Conservation (phyloP, 164 flowering plant species). For the grape (Vitis vinifera) region ASM3070453v1 NC_081810.1:1648001-1648500, state of each 20-base stretch:
- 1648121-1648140: neutral
- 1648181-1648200: conserved; percentile 96
- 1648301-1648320: conserved; percentile 30
- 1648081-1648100: conserved; percentile 7
- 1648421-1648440: too few species aligned
- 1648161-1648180: conserved; percentile 72
- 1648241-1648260: conserved; percentile 47
- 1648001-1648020: conserved; percentile 65
- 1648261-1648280: conserved; percentile 46
- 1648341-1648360: conserved; percentile 25
- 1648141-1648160: conserved; percentile 50
- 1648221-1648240: conserved; percentile 77
- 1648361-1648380: conserved; percentile 3
- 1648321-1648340: conserved; percentile 34
- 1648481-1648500: too few species aligned
- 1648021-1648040: conserved; percentile 48
- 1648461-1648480: too few species aligned
- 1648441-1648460: too few species aligned
- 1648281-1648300: conserved; percentile 43
- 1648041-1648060: conserved; percentile 49
- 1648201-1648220: conserved; percentile 95
- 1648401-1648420: neutral
- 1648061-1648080: conserved; percentile 57
- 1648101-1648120: neutral
- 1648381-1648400: neutral